phyloP scores from a whole-genome alignment of 140 eudicot genomes.

The Ambrosia hybrid region DNA sequence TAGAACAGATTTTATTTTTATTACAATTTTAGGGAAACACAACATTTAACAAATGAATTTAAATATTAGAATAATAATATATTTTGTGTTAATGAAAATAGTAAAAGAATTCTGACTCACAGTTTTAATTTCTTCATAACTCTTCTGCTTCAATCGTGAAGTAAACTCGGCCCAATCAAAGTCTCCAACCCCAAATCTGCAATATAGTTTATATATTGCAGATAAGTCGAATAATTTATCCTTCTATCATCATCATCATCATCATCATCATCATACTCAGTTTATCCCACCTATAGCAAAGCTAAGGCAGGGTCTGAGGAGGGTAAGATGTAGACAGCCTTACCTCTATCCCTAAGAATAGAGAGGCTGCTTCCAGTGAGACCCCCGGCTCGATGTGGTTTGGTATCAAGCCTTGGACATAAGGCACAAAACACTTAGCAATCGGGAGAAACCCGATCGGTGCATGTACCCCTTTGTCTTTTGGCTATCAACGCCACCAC shows the following conservation, averaged over 20 bases:
- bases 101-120: slow-evolving; percentile 36
- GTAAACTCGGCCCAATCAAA: slow-evolving; percentile 89
- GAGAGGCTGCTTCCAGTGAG: too few relatives aligned
- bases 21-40: not conserved
- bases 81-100: not conserved
- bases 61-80: slow-evolving; percentile 11
- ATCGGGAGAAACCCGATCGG: too few relatives aligned
- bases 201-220: slow-evolving; percentile 5
- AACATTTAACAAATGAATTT: not conserved
- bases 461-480: too few relatives aligned
- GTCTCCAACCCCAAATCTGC: slow-evolving; percentile 93
- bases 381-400: too few relatives aligned
- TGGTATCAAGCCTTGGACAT: too few relatives aligned
- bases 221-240: slow-evolving; percentile 23
- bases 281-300: too few relatives aligned
- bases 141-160: slow-evolving; percentile 89
- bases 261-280: slow-evolving; percentile 2
- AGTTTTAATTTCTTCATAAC: slow-evolving; percentile 66
- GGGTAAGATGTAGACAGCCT: too few relatives aligned
- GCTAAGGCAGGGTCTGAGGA: too few relatives aligned
- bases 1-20: not conserved
- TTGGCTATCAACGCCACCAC: too few relatives aligned
- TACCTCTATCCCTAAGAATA: too few relatives aligned
- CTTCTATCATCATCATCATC: too few relatives aligned
- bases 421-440: too few relatives aligned